phyloP scores from a whole-genome alignment of 148 eudicot species.

The Agrostemma githago region DNA sequence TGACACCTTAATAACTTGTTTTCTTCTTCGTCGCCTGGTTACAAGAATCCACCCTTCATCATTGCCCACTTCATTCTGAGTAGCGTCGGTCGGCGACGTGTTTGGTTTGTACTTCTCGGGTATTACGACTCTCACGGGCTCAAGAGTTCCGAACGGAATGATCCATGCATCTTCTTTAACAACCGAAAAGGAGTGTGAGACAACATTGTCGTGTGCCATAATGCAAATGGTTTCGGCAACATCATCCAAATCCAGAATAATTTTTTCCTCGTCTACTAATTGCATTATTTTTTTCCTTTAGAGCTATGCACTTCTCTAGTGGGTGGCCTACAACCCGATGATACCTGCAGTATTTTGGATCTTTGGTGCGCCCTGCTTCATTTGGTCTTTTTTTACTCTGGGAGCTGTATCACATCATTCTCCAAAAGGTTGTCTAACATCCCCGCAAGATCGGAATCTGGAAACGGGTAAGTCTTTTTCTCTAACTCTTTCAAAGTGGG shows the following conservation, averaged over 20 bases:
- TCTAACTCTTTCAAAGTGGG: not conserved
- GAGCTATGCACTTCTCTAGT: not conserved
- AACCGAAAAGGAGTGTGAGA: not conserved
- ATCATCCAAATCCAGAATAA: not conserved
- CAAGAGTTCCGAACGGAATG: not conserved
- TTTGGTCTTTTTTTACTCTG: not conserved
- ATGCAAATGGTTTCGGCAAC: not conserved
- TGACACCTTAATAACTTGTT: no score
- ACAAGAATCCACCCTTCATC: no score
- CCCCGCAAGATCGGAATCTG: not conserved
- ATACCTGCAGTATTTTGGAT: not conserved
- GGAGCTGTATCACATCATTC: not conserved
- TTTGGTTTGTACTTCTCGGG: not conserved
- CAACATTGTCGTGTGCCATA: not conserved
- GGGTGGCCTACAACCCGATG: not conserved
- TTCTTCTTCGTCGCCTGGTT: no score
- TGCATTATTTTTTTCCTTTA: not conserved
- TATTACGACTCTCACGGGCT: not conserved
- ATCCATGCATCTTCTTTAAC: not conserved
- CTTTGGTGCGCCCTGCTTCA: not conserved
- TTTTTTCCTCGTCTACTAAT: not conserved
- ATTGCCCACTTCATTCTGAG: no score
- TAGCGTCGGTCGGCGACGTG: not conserved
- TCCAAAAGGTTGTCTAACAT: conserved; percentile 1
- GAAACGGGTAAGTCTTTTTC: not conserved